Base-by-base conservation (phyloP, 2,329 filamentous ascomycete species). In the Clarireedia sp. region DNA sequence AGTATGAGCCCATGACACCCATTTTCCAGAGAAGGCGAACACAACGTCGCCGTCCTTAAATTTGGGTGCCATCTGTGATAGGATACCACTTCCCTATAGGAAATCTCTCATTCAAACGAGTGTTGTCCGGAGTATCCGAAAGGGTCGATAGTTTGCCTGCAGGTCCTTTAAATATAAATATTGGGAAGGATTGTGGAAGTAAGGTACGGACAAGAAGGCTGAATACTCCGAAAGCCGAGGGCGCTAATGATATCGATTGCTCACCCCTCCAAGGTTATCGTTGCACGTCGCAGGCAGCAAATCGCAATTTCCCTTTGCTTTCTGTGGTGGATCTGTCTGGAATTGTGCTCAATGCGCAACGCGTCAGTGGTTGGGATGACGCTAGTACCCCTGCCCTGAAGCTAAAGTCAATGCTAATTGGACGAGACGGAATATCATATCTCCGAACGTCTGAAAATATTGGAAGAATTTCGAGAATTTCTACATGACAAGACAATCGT, bases 1-100 rank as follows among this genome's bases (percentile, higher is more conserved):
- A 8, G 94, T 99, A 74, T 99, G 94, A 62, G 83, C 73, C 81
- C 88, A 95, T 57, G 90, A 89, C 62, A 99, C 78, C 89, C 89
- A 96, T 78, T 86, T 87, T 63, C 89, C 94, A 69, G 86, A 91
- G 69, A 99, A 80, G 62, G 78, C 72, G 59, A 83, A 69, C 61
- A 85, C 72, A 56, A 81, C 76, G 64, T 81, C 80, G 61, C 74
- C 74, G 73, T 86, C 82, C 72, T 85, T 86, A 72, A 81, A 84
- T 63, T 74, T 78, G 56, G 69, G 66, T 59, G 73, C 70, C 75
- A 78, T 78, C 29, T 57, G 55, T 62, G 56, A 55, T 59, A 26
- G 48, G 29, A 45, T 33, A 48, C 44, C 52, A 54, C 52, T 50
- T 19, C 12, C 29, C 37, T 50, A 36, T 54, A 43, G 51, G 49